A percentile compares a stretch with the other conserved stretches of the same genome.
phyloP scores from a whole-genome alignment of 1,139 yeast genomes.

The Wickerhamomyces sp. region DNA sequence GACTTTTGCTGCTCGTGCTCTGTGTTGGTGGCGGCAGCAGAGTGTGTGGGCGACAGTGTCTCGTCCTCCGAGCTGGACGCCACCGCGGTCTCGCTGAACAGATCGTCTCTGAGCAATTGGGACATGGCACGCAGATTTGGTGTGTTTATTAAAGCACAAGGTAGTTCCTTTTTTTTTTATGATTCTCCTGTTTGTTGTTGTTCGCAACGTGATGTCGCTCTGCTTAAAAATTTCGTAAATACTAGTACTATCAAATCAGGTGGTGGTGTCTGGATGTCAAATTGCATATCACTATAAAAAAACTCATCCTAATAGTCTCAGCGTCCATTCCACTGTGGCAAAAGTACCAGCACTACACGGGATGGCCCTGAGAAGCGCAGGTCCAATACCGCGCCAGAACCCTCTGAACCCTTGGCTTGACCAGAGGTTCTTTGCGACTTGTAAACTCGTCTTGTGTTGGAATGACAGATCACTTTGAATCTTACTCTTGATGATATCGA shows the following conservation, averaged over 20 bases:
- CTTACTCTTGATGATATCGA: constrained; percentile 81
- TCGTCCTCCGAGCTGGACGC: constrained; percentile 21
- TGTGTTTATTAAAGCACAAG: background rate
- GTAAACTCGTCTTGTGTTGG: constrained; percentile 39
- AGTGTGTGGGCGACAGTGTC: background rate
- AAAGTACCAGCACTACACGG: constrained; percentile 97
- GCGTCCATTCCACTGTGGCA: constrained; percentile 82
- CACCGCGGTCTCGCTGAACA: constrained; percentile 18
- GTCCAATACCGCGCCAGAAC: constrained; percentile 82
- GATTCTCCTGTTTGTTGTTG: no score
- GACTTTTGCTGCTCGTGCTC: constrained; percentile 1
- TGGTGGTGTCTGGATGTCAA: no score
- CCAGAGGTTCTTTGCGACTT: constrained; percentile 52
- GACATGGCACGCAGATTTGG: background rate
- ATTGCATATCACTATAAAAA: no score
- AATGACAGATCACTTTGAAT: constrained; percentile 67
- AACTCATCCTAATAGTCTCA: constrained; percentile 52
- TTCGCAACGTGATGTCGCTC: no score
- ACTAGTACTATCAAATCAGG: no score
- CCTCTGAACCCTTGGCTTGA: constrained; percentile 60
- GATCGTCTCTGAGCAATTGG: background rate
- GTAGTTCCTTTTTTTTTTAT: background rate
- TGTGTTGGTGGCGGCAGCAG: background rate
- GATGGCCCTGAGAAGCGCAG: constrained; percentile 90
- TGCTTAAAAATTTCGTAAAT: no score